Percentiles rank a stretch among this genome's conserved stretches.
These are phyloP conservation scores for Aspergillus cavernicola DNA, from an alignment of 495 filamentous ascomycete species.

Conservation along the genomic window DNA sequence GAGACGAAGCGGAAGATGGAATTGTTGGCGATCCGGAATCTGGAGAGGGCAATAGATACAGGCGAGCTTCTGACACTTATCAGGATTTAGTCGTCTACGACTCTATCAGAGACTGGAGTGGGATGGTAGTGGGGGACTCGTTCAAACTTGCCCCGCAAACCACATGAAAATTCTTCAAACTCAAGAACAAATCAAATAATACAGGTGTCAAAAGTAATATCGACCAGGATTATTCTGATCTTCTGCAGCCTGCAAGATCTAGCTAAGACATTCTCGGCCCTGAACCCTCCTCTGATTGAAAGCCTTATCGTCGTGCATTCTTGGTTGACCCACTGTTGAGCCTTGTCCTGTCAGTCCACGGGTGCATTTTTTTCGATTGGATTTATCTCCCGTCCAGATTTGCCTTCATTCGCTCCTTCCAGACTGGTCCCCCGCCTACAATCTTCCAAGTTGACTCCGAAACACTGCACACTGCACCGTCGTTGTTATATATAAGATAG, in stretches of 20 bases:
- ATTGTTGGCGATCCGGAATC: slow-evolving; percentile 45
- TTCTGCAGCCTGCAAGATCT: neutral
- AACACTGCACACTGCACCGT: too few relatives aligned
- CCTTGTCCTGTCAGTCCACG: too few relatives aligned
- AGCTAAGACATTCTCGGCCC: neutral
- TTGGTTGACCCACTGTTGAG: neutral
- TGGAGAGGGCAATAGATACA: slow-evolving; percentile 30
- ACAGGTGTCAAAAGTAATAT: neutral
- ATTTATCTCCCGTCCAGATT: slow-evolving; percentile 1
- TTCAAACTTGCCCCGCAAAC: neutral
- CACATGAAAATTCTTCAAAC: slow-evolving; percentile 3
- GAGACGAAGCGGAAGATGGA: slow-evolving; percentile 55
- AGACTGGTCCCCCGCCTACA: neutral
- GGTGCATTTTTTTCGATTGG: slow-evolving; percentile 1
- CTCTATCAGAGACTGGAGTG: too few relatives aligned
- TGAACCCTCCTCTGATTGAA: neutral
- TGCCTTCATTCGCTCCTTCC: slow-evolving; percentile 6
- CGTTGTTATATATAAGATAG: slow-evolving; percentile 8
- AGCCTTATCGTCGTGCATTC: slow-evolving; percentile 7
- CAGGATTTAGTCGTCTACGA: neutral
- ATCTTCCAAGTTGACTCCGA: neutral
- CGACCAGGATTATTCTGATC: neutral
- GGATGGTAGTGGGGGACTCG: neutral
- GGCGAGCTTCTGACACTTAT: neutral
- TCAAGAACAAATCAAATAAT: neutral